phyloP scores from a whole-genome alignment of 805 yeast species.

The Kodamaea restingae region DNA sequence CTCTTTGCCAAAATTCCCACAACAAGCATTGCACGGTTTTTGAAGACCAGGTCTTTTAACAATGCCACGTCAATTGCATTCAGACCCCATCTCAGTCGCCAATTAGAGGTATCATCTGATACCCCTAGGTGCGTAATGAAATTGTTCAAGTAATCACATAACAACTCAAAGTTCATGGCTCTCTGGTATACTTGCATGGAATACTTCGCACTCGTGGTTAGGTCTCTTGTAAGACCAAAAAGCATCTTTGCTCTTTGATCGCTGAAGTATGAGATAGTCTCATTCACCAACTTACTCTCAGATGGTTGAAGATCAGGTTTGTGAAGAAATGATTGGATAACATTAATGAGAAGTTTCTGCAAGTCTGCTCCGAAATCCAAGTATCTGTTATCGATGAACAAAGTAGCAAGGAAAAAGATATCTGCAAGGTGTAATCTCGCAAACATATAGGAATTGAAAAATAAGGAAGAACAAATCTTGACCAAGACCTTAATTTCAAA shows the following conservation, averaged over 20 bases:
- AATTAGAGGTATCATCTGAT: conserved; percentile 44
- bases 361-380: conserved; percentile 57
- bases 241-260: conserved; percentile 66
- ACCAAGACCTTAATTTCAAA: conserved; percentile 68
- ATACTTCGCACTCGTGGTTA: conserved; percentile 28
- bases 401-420: conserved; percentile 60
- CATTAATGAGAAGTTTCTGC: conserved; percentile 59
- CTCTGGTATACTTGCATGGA: conserved; percentile 36
- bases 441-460: conserved; percentile 63
- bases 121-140: conserved; percentile 49
- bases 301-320: conserved; percentile 45
- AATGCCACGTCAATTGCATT: conserved; percentile 63
- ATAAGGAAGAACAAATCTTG: conserved; percentile 56
- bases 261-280: conserved; percentile 44
- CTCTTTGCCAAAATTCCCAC: conserved; percentile 63
- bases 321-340: conserved; percentile 64
- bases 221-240: conserved; percentile 61
- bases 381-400: conserved; percentile 51
- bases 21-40: conserved; percentile 63
- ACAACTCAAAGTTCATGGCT: conserved; percentile 49
- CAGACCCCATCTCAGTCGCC: conserved; percentile 65
- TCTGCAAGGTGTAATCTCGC: conserved; percentile 70
- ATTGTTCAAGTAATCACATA: conserved; percentile 52
- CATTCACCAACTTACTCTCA: conserved; percentile 41
- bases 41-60: conserved; percentile 51